Conservation (phyloP, 2,329 filamentous ascomycete species). For the Furcasterigmium sp. region DNA sequence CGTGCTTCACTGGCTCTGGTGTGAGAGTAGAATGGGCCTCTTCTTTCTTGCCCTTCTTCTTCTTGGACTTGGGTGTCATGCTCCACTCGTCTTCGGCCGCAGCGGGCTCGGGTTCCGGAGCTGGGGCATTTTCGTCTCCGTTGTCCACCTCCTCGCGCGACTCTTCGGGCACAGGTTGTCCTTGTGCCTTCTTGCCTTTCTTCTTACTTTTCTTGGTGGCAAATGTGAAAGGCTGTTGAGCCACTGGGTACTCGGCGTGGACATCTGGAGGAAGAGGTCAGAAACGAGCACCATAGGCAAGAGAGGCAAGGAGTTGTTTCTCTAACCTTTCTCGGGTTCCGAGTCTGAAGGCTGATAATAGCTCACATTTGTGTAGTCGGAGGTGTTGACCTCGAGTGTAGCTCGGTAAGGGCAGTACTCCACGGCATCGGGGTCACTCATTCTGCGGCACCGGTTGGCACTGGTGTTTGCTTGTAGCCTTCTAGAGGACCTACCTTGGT, state of each 20-base stretch:
- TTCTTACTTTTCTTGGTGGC: constrained; percentile 12
- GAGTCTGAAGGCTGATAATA: constrained; percentile 33
- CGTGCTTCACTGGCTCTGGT: background rate
- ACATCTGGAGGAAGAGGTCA: constrained; percentile 4
- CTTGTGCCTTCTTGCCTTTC: constrained; percentile 13
- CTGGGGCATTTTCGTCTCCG: constrained; percentile 2
- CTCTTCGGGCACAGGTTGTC: constrained; percentile 1
- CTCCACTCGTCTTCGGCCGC: constrained; percentile 9
- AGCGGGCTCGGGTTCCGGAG: background rate
- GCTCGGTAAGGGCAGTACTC: constrained; percentile 34
- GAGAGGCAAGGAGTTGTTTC: background rate
- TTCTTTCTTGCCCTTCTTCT: constrained; percentile 12
- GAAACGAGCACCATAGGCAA: background rate
- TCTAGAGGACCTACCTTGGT: too few relatives aligned
- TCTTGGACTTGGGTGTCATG: constrained; percentile 5
- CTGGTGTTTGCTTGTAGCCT: too few relatives aligned
- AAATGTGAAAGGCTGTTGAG: constrained; percentile 4
- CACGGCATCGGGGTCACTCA: constrained; percentile 17
- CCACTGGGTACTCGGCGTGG: constrained; percentile 7
- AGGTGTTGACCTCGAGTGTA: constrained; percentile 33
- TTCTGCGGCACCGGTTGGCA: background rate
- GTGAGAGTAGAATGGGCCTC: background rate
- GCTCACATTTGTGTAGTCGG: constrained; percentile 37
- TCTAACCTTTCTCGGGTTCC: constrained; percentile 20
- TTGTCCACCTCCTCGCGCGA: background rate